Conservation (phyloP, 2,329 filamentous ascomycete species). For the Huntiella decipiens region DNA sequence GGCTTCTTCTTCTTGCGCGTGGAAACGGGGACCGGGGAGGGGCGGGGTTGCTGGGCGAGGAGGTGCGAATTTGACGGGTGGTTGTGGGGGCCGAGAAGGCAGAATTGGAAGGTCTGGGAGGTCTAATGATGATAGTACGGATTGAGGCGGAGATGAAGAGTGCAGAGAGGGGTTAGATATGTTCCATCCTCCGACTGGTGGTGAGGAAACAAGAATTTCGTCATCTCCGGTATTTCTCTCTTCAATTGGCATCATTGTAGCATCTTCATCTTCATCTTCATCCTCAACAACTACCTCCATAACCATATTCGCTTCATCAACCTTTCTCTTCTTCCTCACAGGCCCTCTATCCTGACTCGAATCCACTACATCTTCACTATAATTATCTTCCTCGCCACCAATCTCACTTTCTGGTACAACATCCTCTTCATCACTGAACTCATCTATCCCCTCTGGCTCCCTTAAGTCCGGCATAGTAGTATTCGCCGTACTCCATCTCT, state of each 20-base stretch:
- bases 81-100: too few species aligned
- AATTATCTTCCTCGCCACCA: constrained; percentile 10
- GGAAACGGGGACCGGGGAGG: constrained; percentile 23
- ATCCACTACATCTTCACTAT: constrained; percentile 14
- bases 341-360: constrained; percentile 9
- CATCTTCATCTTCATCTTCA: not conserved
- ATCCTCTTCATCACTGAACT: constrained; percentile 2
- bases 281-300: not conserved
- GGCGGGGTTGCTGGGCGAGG: constrained; percentile 15
- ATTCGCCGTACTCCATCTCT: too few species aligned
- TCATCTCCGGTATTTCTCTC: not conserved
- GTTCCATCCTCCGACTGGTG: too few species aligned
- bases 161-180: too few species aligned
- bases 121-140: too few species aligned
- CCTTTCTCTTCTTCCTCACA: constrained; percentile 1
- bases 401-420: constrained; percentile 12
- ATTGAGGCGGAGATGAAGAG: too few species aligned
- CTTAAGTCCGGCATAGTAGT: too few species aligned
- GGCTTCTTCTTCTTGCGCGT: constrained; percentile 12
- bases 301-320: not conserved
- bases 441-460: constrained; percentile 3
- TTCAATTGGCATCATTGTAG: too few species aligned
- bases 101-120: too few species aligned
- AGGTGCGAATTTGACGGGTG: not conserved
- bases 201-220: not conserved